These are phyloP conservation scores for Arabidopsis hybrid DNA, from an alignment of 441 rosid species.

Conservation along the genomic window DNA sequence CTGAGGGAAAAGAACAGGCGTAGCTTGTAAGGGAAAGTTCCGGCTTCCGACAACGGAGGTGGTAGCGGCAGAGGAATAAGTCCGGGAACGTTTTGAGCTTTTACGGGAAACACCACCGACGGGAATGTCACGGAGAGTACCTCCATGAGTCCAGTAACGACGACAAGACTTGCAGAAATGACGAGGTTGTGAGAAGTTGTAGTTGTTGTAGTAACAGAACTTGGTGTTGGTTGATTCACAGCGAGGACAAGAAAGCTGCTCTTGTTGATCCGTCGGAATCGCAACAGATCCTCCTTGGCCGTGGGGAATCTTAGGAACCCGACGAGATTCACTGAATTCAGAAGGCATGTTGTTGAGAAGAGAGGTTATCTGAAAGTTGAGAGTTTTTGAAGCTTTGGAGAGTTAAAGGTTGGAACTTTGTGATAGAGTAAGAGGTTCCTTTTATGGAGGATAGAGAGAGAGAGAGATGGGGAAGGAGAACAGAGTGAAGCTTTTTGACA, in stretches of 20 bases:
- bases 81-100: constrained; percentile 43
- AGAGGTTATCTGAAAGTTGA: background rate
- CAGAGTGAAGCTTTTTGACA: constrained; percentile 40
- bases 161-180: constrained; percentile 47
- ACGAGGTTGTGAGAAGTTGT: constrained; percentile 46
- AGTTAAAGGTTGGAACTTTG: constrained; percentile 23
- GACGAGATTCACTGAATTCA: constrained; percentile 29
- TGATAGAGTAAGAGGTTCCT: constrained; percentile 23
- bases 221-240: constrained; percentile 45
- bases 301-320: constrained; percentile 7
- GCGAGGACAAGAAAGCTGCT: constrained; percentile 46
- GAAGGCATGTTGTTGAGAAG: constrained; percentile 35
- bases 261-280: constrained; percentile 37
- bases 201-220: constrained; percentile 48
- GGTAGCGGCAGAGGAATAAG: constrained; percentile 21
- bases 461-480: constrained; percentile 19
- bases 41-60: constrained; percentile 30
- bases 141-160: constrained; percentile 47
- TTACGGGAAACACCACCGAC: constrained; percentile 45
- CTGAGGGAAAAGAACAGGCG: constrained; percentile 44
- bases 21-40: constrained; percentile 36
- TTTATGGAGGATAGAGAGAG: constrained; percentile 11
- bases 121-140: constrained; percentile 48
- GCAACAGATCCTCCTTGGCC: constrained; percentile 6
- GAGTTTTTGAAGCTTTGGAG: background rate